Conservation (phyloP, 164 flowering plant genomes). For the Saururus chinensis region DNA sequence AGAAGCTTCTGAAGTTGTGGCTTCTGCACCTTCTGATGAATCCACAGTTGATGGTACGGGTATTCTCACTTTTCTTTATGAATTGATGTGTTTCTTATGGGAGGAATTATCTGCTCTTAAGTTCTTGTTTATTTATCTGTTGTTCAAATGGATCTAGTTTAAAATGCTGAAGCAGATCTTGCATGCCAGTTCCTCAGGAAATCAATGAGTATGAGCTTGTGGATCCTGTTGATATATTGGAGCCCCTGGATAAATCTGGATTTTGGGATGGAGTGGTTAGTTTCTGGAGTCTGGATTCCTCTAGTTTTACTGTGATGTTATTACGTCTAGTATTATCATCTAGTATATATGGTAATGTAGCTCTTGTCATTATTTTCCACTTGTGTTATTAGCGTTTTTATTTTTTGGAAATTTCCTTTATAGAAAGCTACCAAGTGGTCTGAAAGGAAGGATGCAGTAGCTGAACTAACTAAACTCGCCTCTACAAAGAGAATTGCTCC, state of each 20-base stretch:
- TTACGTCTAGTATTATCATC: not conserved
- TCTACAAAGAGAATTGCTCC: constrained; percentile 87
- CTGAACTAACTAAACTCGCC: constrained; percentile 88
- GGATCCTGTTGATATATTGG: constrained; percentile 95
- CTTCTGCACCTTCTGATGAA: constrained; percentile 68
- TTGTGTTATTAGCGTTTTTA: not conserved
- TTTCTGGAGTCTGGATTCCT: constrained; percentile 5
- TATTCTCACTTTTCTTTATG: not conserved
- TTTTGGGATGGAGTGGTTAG: constrained; percentile 99
- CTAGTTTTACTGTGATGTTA: no score
- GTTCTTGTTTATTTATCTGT: not conserved
- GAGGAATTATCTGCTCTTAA: not conserved
- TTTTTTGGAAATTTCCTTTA: constrained; percentile 3
- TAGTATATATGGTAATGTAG: not conserved
- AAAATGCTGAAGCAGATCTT: constrained; percentile 5
- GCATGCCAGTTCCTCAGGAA: constrained; percentile 73
- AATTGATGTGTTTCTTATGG: not conserved
- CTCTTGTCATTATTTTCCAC: no score
- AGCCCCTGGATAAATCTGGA: constrained; percentile 89
- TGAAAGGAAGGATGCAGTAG: constrained; percentile 92
- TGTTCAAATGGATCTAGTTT: not conserved
- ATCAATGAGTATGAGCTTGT: constrained; percentile 96
- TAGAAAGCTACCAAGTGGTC: constrained; percentile 99
- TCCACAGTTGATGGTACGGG: constrained; percentile 52
- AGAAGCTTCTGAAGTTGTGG: constrained; percentile 55